Conservation (phyloP, 768 basidiomycete species). For the Xerocomus spinulosus region DNA sequence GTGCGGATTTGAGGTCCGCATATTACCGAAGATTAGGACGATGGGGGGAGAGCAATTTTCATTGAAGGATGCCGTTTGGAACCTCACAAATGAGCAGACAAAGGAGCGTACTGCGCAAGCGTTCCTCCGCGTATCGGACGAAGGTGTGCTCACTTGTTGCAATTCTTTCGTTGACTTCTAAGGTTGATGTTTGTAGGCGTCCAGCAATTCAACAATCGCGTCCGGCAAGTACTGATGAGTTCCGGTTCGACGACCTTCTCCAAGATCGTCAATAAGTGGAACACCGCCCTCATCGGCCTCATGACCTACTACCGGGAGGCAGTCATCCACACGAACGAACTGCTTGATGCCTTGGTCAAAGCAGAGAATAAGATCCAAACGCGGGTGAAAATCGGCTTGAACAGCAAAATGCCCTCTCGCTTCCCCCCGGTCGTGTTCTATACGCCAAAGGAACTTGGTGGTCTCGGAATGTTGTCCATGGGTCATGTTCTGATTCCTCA, state of each 20-base stretch:
- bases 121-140: constrained; percentile 95
- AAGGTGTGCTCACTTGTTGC: constrained; percentile 44
- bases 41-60: constrained; percentile 97
- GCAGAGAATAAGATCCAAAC: constrained; percentile 99
- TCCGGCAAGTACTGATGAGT: constrained; percentile 95
- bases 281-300: constrained; percentile 89
- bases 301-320: constrained; percentile 99
- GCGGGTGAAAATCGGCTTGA: constrained; percentile 98
- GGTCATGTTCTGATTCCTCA: constrained; percentile 98
- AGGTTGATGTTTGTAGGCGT: constrained; percentile 49
- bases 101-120: constrained; percentile 98
- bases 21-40: constrained; percentile 92
- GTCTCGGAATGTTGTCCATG: constrained; percentile 99
- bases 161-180: background rate
- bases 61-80: constrained; percentile 94
- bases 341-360: constrained; percentile 94
- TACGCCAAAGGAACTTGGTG: constrained; percentile 96
- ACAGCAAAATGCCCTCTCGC: constrained; percentile 99
- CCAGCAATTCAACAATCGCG: constrained; percentile 96
- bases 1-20: constrained; percentile 98
- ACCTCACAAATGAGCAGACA: constrained; percentile 92
- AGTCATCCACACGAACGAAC: constrained; percentile 94
- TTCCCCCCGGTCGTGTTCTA: constrained; percentile 97
- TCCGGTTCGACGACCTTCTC: constrained; percentile 98
- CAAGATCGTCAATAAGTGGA: constrained; percentile 99